These are phyloP conservation scores for Adiantum capillusveneris DNA, from an alignment of 75 land plant species.

Conservation along the genomic window DNA sequence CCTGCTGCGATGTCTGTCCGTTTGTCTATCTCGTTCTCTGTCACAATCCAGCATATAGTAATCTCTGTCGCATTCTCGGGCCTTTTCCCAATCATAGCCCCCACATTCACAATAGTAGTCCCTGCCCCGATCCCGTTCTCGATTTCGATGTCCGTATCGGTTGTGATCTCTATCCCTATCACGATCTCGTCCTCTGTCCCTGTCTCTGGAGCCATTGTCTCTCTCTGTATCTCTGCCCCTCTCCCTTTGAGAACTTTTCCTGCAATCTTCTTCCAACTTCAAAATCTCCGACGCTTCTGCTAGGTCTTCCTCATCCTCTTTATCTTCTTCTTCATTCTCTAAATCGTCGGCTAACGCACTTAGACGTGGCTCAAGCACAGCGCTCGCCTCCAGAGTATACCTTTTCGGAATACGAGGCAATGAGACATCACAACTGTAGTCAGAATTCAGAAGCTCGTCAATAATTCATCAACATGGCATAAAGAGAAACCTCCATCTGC, in stretches of 20 bases:
- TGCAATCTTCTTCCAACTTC: constrained; percentile 58
- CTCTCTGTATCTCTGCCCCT: constrained; percentile 49
- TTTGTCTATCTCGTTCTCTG: constrained; percentile 35
- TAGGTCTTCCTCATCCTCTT: constrained; percentile 76
- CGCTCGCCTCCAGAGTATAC: constrained; percentile 72
- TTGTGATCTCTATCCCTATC: constrained; percentile 46
- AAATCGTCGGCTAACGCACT: constrained; percentile 98
- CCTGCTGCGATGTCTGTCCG: constrained; percentile 42
- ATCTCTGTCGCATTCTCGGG: constrained; percentile 35
- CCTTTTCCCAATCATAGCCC: constrained; percentile 35
- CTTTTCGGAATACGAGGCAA: constrained; percentile 90
- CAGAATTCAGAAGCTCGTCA: constrained; percentile 81
- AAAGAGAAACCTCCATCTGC: constrained; percentile 70
- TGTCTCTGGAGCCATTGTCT: constrained; percentile 17
- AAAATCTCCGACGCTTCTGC: constrained; percentile 26
- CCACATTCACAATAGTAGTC: constrained; percentile 33
- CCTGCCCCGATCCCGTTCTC: constrained; percentile 39
- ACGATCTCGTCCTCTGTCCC: constrained; percentile 13
- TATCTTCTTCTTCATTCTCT: constrained; percentile 97
- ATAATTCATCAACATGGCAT: constrained; percentile 96
- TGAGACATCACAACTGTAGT: constrained; percentile 93
- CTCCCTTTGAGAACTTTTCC: constrained; percentile 61
- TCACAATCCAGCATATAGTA: constrained; percentile 32
- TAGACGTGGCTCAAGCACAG: constrained; percentile 71
- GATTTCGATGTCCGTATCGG: constrained; percentile 36